Evolutionary conservation across 139 green algal species (phyloP).

Genomic region (Chlorella ohadii): DNA sequence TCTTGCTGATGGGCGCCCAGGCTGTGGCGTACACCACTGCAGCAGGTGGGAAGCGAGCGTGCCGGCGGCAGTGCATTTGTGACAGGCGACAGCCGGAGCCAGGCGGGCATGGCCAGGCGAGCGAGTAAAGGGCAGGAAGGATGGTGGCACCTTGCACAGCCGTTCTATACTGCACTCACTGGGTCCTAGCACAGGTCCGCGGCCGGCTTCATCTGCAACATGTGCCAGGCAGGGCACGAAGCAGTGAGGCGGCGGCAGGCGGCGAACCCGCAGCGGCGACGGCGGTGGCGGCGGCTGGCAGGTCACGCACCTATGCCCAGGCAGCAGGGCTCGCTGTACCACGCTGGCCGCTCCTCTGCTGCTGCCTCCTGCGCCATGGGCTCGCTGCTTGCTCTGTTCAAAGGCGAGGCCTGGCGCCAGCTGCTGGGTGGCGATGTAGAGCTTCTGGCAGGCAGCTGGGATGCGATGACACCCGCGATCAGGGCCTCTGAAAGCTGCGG

Average conservation of each 20-base stretch:
- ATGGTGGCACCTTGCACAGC: slow-evolving; percentile 75
- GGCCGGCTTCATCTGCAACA: slow-evolving; percentile 85
- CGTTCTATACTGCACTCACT: slow-evolving; percentile 55
- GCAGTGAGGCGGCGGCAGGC: neutral
- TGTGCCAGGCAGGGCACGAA: neutral
- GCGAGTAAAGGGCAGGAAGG: slow-evolving; percentile 33
- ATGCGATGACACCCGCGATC: too few relatives aligned
- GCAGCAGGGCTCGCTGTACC: slow-evolving; percentile 68
- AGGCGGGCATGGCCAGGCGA: neutral
- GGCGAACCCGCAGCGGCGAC: too few relatives aligned
- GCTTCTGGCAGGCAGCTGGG: too few relatives aligned
- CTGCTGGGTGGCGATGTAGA: neutral
- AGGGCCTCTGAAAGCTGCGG: neutral
- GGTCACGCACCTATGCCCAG: slow-evolving; percentile 68
- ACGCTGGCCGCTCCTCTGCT: slow-evolving; percentile 21
- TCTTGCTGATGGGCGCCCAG: slow-evolving; percentile 28
- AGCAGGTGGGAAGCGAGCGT: neutral
- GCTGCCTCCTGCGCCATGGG: neutral
- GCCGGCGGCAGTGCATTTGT: neutral
- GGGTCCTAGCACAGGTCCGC: slow-evolving; percentile 88
- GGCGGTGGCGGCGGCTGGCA: too few relatives aligned
- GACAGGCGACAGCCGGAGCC: neutral
- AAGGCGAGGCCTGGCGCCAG: neutral
- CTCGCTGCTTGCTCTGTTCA: neutral
- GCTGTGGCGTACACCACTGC: slow-evolving; percentile 42